These are phyloP conservation scores for Dichotomocladium elegans DNA, from an alignment of 371 early-diverging fungal species.

Conservation along the genomic window DNA sequence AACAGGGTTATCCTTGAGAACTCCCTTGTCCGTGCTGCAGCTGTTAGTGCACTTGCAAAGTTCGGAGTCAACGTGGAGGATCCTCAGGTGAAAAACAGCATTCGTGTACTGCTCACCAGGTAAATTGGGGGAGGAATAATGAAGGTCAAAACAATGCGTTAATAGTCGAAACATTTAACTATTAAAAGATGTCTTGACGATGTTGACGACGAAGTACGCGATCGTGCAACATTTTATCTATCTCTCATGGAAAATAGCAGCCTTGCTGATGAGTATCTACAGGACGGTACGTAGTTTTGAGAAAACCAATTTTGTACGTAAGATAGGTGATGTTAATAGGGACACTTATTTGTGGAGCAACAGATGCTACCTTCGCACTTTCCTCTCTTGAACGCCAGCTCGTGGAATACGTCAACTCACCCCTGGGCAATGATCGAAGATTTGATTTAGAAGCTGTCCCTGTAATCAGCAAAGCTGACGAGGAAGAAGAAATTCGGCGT, in stretches of 20 bases:
- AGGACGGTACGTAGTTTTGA: slow-evolving; percentile 62
- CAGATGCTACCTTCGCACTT: slow-evolving; percentile 82
- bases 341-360: neutral
- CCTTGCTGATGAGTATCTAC: slow-evolving; percentile 56
- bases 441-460: slow-evolving; percentile 83
- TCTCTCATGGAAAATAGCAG: slow-evolving; percentile 66
- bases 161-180: neutral
- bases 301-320: too few relatives aligned
- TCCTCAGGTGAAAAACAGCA: slow-evolving; percentile 67
- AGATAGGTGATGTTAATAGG: too few relatives aligned
- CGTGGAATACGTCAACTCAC: slow-evolving; percentile 73
- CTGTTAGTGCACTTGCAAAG: slow-evolving; percentile 91
- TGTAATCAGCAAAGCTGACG: slow-evolving; percentile 76
- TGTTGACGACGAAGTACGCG: slow-evolving; percentile 97
- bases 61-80: slow-evolving; percentile 87
- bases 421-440: slow-evolving; percentile 52
- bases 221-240: slow-evolving; percentile 90
- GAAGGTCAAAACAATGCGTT: too few relatives aligned
- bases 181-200: slow-evolving; percentile 89
- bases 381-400: slow-evolving; percentile 86
- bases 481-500: slow-evolving; percentile 59
- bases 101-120: slow-evolving; percentile 80
- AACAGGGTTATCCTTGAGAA: slow-evolving; percentile 97
- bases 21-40: slow-evolving; percentile 94
- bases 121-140: slow-evolving; percentile 17